phyloP scores from a whole-genome alignment of 192 early-diverging fungal genomes.

The Coemansia sp. region DNA sequence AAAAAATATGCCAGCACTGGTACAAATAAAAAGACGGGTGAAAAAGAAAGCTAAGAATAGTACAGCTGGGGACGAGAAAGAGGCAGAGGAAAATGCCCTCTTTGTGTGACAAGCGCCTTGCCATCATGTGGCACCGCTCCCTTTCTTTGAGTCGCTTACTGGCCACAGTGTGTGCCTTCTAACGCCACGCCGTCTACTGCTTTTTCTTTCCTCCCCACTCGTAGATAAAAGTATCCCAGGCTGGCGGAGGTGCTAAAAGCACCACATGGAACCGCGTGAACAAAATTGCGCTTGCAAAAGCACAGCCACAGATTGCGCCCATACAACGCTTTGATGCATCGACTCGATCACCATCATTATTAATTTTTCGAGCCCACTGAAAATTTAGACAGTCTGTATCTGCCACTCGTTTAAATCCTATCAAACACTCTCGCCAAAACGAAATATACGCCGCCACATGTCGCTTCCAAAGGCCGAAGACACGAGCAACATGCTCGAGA shows the following conservation, averaged over 20 bases:
- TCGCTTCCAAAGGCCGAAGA: constrained; percentile 74
- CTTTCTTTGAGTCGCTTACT: neutral
- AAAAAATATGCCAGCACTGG: neutral
- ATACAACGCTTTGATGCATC: neutral
- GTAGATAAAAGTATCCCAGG: neutral
- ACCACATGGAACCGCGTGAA: constrained; percentile 1
- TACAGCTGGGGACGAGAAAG: neutral
- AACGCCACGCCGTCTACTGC: neutral
- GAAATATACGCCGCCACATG: constrained; percentile 42
- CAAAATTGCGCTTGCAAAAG: neutral
- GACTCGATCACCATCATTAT: neutral
- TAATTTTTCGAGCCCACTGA: neutral
- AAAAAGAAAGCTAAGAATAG: constrained; percentile 9
- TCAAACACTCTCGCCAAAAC: neutral
- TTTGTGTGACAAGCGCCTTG: neutral
- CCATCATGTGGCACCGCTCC: constrained; percentile 5
- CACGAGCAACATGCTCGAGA: constrained; percentile 75
- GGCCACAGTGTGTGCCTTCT: neutral
- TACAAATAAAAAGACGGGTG: neutral
- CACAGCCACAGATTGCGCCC: neutral
- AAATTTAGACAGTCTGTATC: neutral
- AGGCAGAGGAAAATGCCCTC: neutral
- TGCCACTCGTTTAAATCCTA: neutral
- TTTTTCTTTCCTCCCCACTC: neutral
- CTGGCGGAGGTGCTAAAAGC: neutral